Percentiles rank a stretch among this genome's conserved stretches.
Evolutionary conservation across 1,139 yeast species (phyloP).

Genomic region (Wickerhamomyces sp.): DNA sequence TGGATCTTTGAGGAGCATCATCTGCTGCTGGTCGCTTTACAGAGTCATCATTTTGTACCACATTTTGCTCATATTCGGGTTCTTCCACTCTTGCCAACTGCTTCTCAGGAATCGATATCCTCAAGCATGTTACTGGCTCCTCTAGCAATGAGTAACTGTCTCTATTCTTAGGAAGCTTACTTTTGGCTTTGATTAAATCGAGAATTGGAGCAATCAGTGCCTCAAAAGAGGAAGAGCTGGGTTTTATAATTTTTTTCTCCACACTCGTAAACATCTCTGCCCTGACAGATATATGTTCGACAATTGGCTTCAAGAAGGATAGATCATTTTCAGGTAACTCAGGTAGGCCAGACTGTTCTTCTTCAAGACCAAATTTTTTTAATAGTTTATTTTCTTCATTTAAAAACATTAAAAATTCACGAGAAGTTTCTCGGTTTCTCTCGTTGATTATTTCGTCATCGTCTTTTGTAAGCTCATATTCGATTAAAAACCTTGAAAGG

Average conservation of each 20-base stretch:
- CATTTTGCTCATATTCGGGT: slow-evolving; percentile 4
- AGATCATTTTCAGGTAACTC: slow-evolving; percentile 9
- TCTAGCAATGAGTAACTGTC: slow-evolving; percentile 52
- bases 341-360: not conserved
- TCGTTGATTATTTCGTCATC: slow-evolving; percentile 41
- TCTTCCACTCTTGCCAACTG: not conserved
- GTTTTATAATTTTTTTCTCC: slow-evolving; percentile 8
- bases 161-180: slow-evolving; percentile 18
- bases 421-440: slow-evolving; percentile 26
- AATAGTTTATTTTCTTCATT: slow-evolving; percentile 23
- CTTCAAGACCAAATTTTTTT: slow-evolving; percentile 15
- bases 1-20: slow-evolving; percentile 28
- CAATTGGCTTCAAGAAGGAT: slow-evolving; percentile 13
- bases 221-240: slow-evolving; percentile 23
- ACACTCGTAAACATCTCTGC: slow-evolving; percentile 31
- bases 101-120: slow-evolving; percentile 20
- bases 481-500: slow-evolving; percentile 60
- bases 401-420: slow-evolving; percentile 9
- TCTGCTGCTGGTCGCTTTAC: not conserved
- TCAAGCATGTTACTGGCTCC: slow-evolving; percentile 41
- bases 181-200: slow-evolving; percentile 22
- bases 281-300: slow-evolving; percentile 26
- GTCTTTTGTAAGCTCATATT: slow-evolving; percentile 49
- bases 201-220: slow-evolving; percentile 22
- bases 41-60: not conserved